These are phyloP conservation scores for Paecilomyces formosus DNA, from an alignment of 2,329 filamentous ascomycete species.

Conservation along the genomic window DNA sequence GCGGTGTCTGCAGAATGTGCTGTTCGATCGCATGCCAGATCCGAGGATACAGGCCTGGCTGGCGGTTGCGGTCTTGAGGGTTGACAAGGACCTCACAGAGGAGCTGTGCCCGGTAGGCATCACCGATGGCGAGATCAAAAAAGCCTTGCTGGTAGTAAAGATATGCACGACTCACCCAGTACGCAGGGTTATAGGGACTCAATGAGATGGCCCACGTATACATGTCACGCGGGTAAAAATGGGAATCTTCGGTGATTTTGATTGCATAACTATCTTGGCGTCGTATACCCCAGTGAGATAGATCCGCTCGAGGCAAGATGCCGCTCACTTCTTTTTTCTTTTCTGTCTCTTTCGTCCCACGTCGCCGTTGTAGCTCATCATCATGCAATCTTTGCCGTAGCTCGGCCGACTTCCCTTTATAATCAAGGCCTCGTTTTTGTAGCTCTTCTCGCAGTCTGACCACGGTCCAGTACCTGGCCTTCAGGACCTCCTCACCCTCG, in stretches of 20 bases:
- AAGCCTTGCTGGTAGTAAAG: conserved; percentile 24
- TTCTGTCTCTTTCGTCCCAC: conserved; percentile 9
- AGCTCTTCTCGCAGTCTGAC: conserved; percentile 10
- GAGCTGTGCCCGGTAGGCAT: conserved; percentile 27
- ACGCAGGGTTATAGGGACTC: conserved; percentile 30
- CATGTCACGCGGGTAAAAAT: conserved; percentile 22
- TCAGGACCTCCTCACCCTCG: conserved; percentile 8
- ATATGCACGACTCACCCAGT: conserved; percentile 30
- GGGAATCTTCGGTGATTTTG: conserved; percentile 7
- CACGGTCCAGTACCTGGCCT: conserved; percentile 10
- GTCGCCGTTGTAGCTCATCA: conserved; percentile 10
- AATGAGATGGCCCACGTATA: conserved; percentile 28
- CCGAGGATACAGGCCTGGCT: conserved; percentile 20
- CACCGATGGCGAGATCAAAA: conserved; percentile 30
- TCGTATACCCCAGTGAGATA: conserved; percentile 20
- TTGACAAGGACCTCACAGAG: conserved; percentile 24
- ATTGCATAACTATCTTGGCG: conserved; percentile 10
- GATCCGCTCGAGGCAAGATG: conserved; percentile 15
- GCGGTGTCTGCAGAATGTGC: conserved; percentile 17
- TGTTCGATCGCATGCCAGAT: conserved; percentile 26
- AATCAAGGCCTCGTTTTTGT: conserved; percentile 6
- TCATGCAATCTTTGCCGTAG: conserved; percentile 15
- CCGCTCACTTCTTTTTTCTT: conserved; percentile 4
- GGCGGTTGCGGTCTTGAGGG: conserved; percentile 11
- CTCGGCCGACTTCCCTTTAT: conserved; percentile 4